These are phyloP conservation scores for Lenzites betulinus DNA, from an alignment of 768 basidiomycete genomes.

Conservation along the genomic window DNA sequence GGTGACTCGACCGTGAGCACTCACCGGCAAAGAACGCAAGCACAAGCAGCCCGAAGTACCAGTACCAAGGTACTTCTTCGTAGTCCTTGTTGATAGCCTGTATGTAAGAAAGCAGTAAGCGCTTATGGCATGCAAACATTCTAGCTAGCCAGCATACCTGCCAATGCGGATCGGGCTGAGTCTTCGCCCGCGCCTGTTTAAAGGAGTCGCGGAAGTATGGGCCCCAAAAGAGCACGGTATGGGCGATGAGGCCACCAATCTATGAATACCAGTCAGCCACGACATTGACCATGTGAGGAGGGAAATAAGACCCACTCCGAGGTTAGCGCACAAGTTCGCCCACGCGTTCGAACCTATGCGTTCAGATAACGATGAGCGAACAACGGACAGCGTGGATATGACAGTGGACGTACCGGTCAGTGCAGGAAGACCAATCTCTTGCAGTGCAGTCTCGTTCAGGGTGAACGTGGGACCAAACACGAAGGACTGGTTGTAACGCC, in stretches of 20 bases:
- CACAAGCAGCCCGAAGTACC: slow-evolving; percentile 53
- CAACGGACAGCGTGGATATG: background rate
- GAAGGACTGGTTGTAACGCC: slow-evolving; percentile 52
- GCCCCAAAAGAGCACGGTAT: slow-evolving; percentile 60
- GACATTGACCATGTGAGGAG: background rate
- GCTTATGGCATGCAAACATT: background rate
- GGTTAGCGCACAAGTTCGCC: slow-evolving; percentile 48
- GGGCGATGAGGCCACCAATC: slow-evolving; percentile 63
- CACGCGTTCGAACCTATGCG: slow-evolving; percentile 51
- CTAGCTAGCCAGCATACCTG: slow-evolving; percentile 34
- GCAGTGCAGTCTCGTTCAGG: slow-evolving; percentile 56
- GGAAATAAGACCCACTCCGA: slow-evolving; percentile 29
- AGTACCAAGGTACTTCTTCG: slow-evolving; percentile 61
- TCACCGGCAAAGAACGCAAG: slow-evolving; percentile 59
- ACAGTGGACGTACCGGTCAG: slow-evolving; percentile 28
- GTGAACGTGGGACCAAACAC: slow-evolving; percentile 54
- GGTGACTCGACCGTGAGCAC: background rate
- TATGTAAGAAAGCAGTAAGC: no score
- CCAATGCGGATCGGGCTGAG: slow-evolving; percentile 60
- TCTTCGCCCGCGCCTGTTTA: slow-evolving; percentile 46
- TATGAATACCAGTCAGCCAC: background rate
- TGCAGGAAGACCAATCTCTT: slow-evolving; percentile 44
- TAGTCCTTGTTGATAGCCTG: slow-evolving; percentile 53
- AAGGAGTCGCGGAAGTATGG: slow-evolving; percentile 51
- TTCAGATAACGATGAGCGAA: background rate